Conservation (phyloP, 1,284 basidiomycete genomes). For the Blastosporella zonata region DNA sequence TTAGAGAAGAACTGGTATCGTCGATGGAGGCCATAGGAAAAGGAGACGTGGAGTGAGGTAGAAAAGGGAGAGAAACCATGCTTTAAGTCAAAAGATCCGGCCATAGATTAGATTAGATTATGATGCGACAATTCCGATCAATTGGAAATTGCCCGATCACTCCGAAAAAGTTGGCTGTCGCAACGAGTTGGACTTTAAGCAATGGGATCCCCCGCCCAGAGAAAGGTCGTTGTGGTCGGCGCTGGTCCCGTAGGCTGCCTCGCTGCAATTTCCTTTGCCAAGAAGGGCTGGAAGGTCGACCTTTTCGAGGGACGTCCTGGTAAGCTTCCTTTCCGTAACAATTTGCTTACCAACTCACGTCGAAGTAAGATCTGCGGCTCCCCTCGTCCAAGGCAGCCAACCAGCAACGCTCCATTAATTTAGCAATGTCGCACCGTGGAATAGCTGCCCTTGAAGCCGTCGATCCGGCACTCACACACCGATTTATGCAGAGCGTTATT, state of each 20-base stretch:
- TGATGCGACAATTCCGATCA: background rate
- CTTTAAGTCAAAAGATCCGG: background rate
- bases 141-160: background rate
- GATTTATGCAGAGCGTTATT: conserved; percentile 79
- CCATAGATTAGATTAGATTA: conserved; percentile 17
- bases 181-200: too few species aligned
- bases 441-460: conserved; percentile 84
- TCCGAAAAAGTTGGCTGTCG: too few species aligned
- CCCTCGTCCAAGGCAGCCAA: conserved; percentile 60
- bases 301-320: conserved; percentile 88
- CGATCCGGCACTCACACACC: conserved; percentile 69
- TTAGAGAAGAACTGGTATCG: conserved; percentile 37
- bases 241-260: conserved; percentile 96
- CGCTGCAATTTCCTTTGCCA: conserved; percentile 82
- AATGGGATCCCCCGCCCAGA: conserved; percentile 12
- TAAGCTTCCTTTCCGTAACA: conserved; percentile 35
- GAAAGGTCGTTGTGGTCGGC: conserved; percentile 68
- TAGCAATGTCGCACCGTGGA: conserved; percentile 93
- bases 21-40: conserved; percentile 20
- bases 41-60: conserved; percentile 8
- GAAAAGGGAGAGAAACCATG: background rate
- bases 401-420: conserved; percentile 89
- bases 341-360: conserved; percentile 18
- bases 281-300: conserved; percentile 86
- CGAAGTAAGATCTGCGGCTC: conserved; percentile 62